Evolutionary conservation across 2,329 filamentous ascomycete species (phyloP), one percentile per base, ranked within the genome.

Genomic region (Colletotrichum sp.): DNA sequence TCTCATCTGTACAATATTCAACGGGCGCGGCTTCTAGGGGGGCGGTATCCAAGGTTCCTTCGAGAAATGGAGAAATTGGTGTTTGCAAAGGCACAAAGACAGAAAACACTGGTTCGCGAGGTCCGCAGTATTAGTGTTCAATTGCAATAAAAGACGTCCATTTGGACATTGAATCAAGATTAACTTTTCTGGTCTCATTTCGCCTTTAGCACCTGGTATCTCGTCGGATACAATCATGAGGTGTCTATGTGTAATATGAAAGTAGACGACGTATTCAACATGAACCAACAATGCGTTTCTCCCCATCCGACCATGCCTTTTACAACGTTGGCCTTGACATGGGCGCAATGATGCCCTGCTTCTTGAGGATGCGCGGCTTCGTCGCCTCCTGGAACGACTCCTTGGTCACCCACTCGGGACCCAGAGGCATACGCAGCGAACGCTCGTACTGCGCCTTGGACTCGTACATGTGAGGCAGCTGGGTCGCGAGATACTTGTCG

Each of bases 321-420:
- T 84, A 87, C 73, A 82, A 80, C 68, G 83, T 88, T 21, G 96
- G 96, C 87, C 94, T 96, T 74, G 93, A 92, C 91, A 99, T 95
- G 55, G 97, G 95, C 81, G 92, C 91, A 84, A 99, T 96, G 79
- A 98, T 90, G 63, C 97, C 97, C 86, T 96, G 95, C 89, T 98
- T 98, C 84, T 98, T 88, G 84, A 99, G 89, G 79, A 99, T 91
- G 80, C 95, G 92, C 74, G 97, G 97, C 90, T 96, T 98, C 75
- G 95, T 98, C 77, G 92, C 92, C 80, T 94, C 92, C 88, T 99
- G 96, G 90, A 97, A 97, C 16, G 94, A 95, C 87, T 95, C 93
- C 90, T 98, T 98, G n/a, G 96, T 99, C 79, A 93, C 93, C 96
- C 96, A 99, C 85, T 99, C 96, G 18, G 94, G 95, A 2, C 97